Conservation (phyloP, 2,329 filamentous ascomycete genomes). For the Stagonosporopsis rhizophila region DNA sequence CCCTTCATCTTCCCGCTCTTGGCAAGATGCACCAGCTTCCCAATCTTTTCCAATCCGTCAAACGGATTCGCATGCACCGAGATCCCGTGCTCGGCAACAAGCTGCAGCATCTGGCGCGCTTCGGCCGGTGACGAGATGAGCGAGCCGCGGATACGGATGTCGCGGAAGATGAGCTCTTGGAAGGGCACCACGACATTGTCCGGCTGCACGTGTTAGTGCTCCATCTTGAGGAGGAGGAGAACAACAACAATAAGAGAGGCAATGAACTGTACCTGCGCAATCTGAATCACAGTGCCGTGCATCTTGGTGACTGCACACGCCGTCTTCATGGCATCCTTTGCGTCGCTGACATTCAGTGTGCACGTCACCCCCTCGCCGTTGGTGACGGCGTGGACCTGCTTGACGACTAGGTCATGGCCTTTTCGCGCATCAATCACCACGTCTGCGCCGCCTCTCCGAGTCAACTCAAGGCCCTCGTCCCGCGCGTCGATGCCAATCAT, state of each 20-base stretch:
- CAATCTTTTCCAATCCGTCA: constrained; percentile 60
- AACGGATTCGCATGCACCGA: constrained; percentile 61
- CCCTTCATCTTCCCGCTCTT: constrained; percentile 62
- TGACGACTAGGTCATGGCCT: constrained; percentile 57
- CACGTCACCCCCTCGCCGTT: constrained; percentile 41
- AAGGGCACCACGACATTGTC: constrained; percentile 48
- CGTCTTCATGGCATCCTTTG: constrained; percentile 57
- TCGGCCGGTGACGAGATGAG: constrained; percentile 56
- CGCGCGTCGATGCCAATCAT: constrained; percentile 83
- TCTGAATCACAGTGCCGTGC: constrained; percentile 63
- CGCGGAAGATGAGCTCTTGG: constrained; percentile 61
- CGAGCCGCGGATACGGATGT: constrained; percentile 59
- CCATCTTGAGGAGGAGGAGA: neutral
- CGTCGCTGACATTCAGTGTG: constrained; percentile 63
- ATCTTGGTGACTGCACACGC: constrained; percentile 65
- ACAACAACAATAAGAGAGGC: too few species aligned
- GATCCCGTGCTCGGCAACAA: constrained; percentile 57
- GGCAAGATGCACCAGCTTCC: constrained; percentile 59
- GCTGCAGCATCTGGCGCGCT: constrained; percentile 57
- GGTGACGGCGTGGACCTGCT: constrained; percentile 53
- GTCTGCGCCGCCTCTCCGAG: constrained; percentile 58
- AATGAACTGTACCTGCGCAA: constrained; percentile 59
- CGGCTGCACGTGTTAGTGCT: neutral
- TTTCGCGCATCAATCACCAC: constrained; percentile 60
- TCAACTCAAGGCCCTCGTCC: constrained; percentile 65